Evolutionary conservation across 495 filamentous ascomycete genomes (phyloP), one percentile per base, ranked within the genome.

Genomic region (Extremus antarcticus): DNA sequence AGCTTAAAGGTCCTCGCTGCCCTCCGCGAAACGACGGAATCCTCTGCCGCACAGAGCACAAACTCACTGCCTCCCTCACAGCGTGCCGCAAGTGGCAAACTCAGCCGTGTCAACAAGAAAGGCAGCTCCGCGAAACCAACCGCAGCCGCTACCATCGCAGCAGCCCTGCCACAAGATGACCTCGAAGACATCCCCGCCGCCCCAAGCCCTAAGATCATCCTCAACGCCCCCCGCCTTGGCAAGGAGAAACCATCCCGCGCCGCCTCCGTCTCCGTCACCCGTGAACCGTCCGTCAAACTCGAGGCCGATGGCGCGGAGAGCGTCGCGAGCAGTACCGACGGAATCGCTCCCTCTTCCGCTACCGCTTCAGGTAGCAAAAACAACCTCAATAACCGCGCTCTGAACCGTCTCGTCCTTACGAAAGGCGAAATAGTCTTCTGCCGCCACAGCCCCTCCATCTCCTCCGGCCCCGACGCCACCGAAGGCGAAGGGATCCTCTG

Each of bases 401-500:
- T 50, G 21, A 63, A 63, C 43, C 50, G 58, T 16, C 52, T 61
- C 9, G 54, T 61, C 43, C 81, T 91, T 35, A 70, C 73, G 43
- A 76, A 88, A 40, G 82, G 83, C 40, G 84, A 88, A 51, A 85
- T 94, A 64, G 90, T 95, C 15, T 87, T 90, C 21, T 94, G 90
- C 74, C 87, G 83, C 58, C 78, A 79, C 63, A 46, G 32, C 25
- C 22, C 24, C 3, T 25, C 19, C 17, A 51, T 16, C 41, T 43
- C 21, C 35, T 13, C 56, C 35, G 79, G 84, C 1, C 75, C 74
- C 22, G 78, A 79, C 46, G 76, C 76, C 20, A 79, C 86, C 54
- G 87, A 86, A 55, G 74, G 77, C 32, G 85, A 88, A 63, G 90
- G 87, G 79, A 96, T 97, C 52, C 79, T 95, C 56, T 95, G 90